Evolutionary conservation across 1,284 basidiomycete genomes (phyloP).

Genomic region (Xanthoconium separans): DNA sequence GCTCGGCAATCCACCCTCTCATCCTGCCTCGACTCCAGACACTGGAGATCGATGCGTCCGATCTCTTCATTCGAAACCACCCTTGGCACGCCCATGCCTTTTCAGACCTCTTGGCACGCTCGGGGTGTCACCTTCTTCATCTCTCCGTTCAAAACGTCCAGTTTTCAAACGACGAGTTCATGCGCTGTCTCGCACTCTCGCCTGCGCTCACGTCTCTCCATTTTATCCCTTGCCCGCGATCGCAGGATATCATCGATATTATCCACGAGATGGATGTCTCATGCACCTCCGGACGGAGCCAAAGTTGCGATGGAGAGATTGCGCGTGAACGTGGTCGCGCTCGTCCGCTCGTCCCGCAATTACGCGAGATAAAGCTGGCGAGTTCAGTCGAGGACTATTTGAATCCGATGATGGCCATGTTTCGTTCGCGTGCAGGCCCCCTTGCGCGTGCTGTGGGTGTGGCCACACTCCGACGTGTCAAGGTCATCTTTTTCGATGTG

Average conservation of each 20-base stretch:
- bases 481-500: conserved; percentile 13
- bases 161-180: background rate
- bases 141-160: conserved; percentile 20
- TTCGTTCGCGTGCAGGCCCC: conserved; percentile 13
- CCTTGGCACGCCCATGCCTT: conserved; percentile 15
- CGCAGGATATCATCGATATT: conserved; percentile 14
- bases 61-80: background rate
- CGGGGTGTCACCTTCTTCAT: conserved; percentile 10
- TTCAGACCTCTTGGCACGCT: conserved; percentile 19
- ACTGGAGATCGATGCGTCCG: conserved; percentile 15
- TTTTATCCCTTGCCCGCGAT: conserved; percentile 22
- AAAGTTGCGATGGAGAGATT: background rate
- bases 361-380: conserved; percentile 20
- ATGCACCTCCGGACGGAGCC: background rate
- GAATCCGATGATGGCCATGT: conserved; percentile 10
- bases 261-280: conserved; percentile 9
- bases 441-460: background rate
- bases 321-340: background rate
- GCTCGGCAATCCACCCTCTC: conserved; percentile 7
- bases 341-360: conserved; percentile 2
- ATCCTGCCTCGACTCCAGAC: conserved; percentile 17
- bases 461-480: conserved; percentile 4
- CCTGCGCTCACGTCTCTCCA: conserved; percentile 12
- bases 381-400: conserved; percentile 12
- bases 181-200: conserved; percentile 19